Percentiles rank a stretch among this genome's conserved stretches.
Evolutionary conservation across 345 rosid genomes (phyloP).

Genomic region (Brassica cretica): DNA sequence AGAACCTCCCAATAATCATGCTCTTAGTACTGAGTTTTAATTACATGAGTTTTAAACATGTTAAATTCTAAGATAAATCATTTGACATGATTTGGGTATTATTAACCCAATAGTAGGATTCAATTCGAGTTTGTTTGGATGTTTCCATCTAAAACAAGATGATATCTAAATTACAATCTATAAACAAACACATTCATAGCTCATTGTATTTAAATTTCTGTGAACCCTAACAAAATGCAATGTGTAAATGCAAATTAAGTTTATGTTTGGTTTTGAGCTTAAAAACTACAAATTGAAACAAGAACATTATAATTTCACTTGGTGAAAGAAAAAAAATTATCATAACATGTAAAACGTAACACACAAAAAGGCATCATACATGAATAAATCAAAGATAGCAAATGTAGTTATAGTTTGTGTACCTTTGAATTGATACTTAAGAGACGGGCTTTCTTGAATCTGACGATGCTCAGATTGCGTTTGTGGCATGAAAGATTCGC

Average conservation of each 20-base stretch:
- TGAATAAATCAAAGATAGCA: neutral
- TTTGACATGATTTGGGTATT: neutral
- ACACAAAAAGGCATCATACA: neutral
- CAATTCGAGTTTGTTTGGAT: neutral
- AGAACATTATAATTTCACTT: neutral
- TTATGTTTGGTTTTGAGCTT: neutral
- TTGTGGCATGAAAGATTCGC: slow-evolving; percentile 32
- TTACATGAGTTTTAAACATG: too few relatives aligned
- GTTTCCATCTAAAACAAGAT: neutral
- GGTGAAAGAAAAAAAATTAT: neutral
- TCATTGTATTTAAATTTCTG: neutral
- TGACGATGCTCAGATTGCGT: neutral
- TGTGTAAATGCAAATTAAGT: neutral
- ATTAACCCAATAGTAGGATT: neutral
- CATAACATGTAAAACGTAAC: neutral
- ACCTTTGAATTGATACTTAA: slow-evolving; percentile 37
- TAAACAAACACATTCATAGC: neutral
- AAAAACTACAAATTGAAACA: neutral
- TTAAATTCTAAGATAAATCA: neutral
- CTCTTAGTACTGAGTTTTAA: too few relatives aligned
- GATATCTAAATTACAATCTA: neutral
- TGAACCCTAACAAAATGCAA: neutral
- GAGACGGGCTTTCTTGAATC: slow-evolving; percentile 30
- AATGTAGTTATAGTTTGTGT: neutral
- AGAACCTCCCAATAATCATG: too few relatives aligned